These are phyloP conservation scores for Paraglomus occultum DNA, from an alignment of 192 early-diverging fungal species.

Conservation along the genomic window DNA sequence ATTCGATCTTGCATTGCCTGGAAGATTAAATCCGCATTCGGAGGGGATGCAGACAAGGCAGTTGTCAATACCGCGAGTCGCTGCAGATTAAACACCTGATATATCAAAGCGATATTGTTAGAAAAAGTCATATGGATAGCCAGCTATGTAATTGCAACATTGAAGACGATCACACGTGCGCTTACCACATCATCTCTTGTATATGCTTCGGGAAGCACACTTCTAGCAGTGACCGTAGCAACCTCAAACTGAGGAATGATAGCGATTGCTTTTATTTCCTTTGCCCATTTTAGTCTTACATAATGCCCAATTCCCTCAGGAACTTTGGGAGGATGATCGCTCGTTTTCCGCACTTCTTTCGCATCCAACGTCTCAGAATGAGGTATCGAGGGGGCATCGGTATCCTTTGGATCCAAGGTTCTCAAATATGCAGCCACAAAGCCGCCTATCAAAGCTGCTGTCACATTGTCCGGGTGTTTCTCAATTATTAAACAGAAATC, in stretches of 20 bases:
- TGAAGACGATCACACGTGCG: neutral
- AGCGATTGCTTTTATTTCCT: slow-evolving; percentile 69
- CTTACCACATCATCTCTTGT: slow-evolving; percentile 77
- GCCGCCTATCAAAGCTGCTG: slow-evolving; percentile 91
- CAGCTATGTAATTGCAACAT: neutral
- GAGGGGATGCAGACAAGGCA: slow-evolving; percentile 69
- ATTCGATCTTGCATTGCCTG: slow-evolving; percentile 94
- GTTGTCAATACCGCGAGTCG: slow-evolving; percentile 88
- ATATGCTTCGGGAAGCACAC: slow-evolving; percentile 79
- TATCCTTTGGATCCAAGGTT: slow-evolving; percentile 49
- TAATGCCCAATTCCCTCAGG: slow-evolving; percentile 67
- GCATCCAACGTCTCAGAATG: slow-evolving; percentile 46
- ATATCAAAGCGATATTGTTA: neutral
- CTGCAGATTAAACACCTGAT: slow-evolving; percentile 86
- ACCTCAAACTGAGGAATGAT: slow-evolving; percentile 92
- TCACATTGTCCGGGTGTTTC: slow-evolving; percentile 97
- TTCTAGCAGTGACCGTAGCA: slow-evolving; percentile 87
- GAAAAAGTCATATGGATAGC: neutral
- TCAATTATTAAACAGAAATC: slow-evolving; percentile 93
- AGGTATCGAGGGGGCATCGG: slow-evolving; percentile 44
- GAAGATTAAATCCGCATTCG: slow-evolving; percentile 75
- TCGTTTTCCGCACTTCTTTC: slow-evolving; percentile 11
- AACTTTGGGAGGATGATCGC: slow-evolving; percentile 41
- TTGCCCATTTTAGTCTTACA: slow-evolving; percentile 63
- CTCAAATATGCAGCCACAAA: slow-evolving; percentile 87